Conservation (phyloP, 495 filamentous ascomycete species). For the Pseudomonodictys pantanalensis region DNA sequence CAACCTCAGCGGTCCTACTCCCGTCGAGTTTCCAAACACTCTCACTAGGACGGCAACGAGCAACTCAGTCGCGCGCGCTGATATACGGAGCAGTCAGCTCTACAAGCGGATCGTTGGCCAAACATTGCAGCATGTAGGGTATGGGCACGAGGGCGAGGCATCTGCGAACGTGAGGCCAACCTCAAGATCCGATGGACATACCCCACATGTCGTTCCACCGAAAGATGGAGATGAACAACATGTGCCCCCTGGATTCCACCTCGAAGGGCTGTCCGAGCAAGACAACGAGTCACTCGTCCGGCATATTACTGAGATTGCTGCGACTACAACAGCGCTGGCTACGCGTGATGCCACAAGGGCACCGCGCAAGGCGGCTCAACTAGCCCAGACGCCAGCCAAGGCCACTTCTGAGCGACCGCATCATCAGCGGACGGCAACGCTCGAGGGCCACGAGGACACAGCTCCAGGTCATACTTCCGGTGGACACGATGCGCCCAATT, state of each 20-base stretch:
- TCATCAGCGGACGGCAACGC: conserved; percentile 17
- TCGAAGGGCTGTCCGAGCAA: conserved; percentile 69
- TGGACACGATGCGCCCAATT: conserved; percentile 97
- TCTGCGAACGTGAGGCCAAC: conserved; percentile 1
- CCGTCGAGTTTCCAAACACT: conserved; percentile 6
- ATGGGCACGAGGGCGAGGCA: conserved; percentile 40
- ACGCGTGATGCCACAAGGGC: conserved; percentile 68
- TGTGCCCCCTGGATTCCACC: conserved; percentile 43
- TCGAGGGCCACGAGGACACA: conserved; percentile 18
- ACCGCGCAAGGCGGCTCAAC: conserved; percentile 48
- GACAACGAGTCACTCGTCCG: conserved; percentile 77
- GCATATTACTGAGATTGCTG: conserved; percentile 86
- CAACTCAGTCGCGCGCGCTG: conserved; percentile 14
- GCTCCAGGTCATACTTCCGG: conserved; percentile 50
- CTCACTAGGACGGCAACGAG: conserved; percentile 24
- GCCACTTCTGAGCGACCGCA: conserved; percentile 19
- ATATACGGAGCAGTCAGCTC: conserved; percentile 75
- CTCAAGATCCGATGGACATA: conserved; percentile 12
- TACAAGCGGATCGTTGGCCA: conserved; percentile 94
- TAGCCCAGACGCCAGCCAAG: conserved; percentile 37
- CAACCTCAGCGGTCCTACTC: conserved; percentile 13
- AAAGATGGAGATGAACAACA: conserved; percentile 51
- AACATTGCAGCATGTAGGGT: conserved; percentile 74
- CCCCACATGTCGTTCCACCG: conserved; percentile 42
- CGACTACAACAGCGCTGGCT: conserved; percentile 84